Evolutionary conservation across 148 eudicot species (phyloP), one percentile per base, ranked within the genome.

Genomic region (Amaranthus palmeri): DNA sequence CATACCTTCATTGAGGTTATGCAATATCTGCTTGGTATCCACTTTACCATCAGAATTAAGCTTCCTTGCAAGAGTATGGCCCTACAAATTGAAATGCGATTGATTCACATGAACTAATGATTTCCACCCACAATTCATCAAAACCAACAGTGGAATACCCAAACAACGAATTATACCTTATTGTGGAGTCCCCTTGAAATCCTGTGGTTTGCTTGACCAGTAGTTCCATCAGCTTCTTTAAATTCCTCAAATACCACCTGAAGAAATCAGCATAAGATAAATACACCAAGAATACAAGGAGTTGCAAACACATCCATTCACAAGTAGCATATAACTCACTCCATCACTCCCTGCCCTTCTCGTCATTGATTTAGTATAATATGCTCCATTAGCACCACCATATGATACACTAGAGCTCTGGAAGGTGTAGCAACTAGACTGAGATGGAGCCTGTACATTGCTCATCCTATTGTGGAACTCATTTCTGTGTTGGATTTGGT

Each of bases 311-410:
- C 57, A 61, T 68, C 59, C 14, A 47, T 0, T 15, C 57, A 49
- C n/a, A 43, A 51, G 36, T 18, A 3, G 72, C 49, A 17, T 44
- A 65, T 60, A 45, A 84, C 92, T 86, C 70, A 93, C 98, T 52
- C 97, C 98, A 72, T 93, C 93, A 51, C 96, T 88, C 55, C 96
- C 97, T 10, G 85, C 78, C 74, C 97, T 89, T 81, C 78, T 81
- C 54, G 86, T 80, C 68, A 73, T 80, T 50, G 97, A 89, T 50
- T 88, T 81, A 18, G 92, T 78, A 70, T 91, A 84, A 70, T 84
- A 86, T 54, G 91, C 79, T 71, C 98, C 98, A 85, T 93, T 78
- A 36, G 80, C 79, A 79, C 98, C 96, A 65, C 98, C 98, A 83
- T 89, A 93, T 49, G 96, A 75, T 65, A 91, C 90, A 74, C 74